A percentile compares a stretch with the other conserved stretches of the same genome.
These are phyloP conservation scores for Xylaria telfairii DNA, from an alignment of 495 filamentous ascomycete genomes.

Conservation along the genomic window DNA sequence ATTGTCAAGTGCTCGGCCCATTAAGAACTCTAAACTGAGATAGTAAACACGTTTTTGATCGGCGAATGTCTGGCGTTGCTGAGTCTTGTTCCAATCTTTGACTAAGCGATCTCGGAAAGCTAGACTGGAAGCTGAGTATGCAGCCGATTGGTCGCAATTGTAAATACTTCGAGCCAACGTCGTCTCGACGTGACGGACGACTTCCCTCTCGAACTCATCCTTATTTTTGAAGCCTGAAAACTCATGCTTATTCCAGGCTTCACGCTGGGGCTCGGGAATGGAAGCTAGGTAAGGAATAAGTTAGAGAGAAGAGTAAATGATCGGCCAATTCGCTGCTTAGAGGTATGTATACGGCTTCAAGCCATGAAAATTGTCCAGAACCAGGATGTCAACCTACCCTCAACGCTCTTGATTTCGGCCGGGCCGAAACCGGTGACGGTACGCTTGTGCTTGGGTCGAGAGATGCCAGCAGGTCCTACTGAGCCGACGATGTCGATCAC, in stretches of 20 bases:
- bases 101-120: slow-evolving; percentile 93
- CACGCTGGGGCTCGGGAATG: slow-evolving; percentile 88
- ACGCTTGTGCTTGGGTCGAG: slow-evolving; percentile 92
- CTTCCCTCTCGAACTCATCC: slow-evolving; percentile 71
- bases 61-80: slow-evolving; percentile 88
- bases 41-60: slow-evolving; percentile 97
- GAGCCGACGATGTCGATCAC: slow-evolving; percentile 82
- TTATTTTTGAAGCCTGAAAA: slow-evolving; percentile 75
- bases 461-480: slow-evolving; percentile 70
- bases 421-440: slow-evolving; percentile 92
- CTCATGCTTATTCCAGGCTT: slow-evolving; percentile 83
- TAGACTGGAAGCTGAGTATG: slow-evolving; percentile 87
- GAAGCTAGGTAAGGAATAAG: slow-evolving; percentile 47
- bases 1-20: slow-evolving; percentile 96
- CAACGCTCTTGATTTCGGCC: slow-evolving; percentile 89
- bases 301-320: slow-evolving; percentile 20
- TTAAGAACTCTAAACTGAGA: slow-evolving; percentile 93
- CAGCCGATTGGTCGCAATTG: slow-evolving; percentile 96
- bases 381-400: slow-evolving; percentile 58
- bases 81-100: slow-evolving; percentile 96
- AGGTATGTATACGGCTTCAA: slow-evolving; percentile 25
- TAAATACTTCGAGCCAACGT: slow-evolving; percentile 94
- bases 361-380: neutral
- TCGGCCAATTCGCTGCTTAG: neutral
- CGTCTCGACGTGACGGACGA: slow-evolving; percentile 94